Evolutionary conservation across 225 moss, liverwort and hornwort species (phyloP).

Genomic region (Pleurozium schreberi): DNA sequence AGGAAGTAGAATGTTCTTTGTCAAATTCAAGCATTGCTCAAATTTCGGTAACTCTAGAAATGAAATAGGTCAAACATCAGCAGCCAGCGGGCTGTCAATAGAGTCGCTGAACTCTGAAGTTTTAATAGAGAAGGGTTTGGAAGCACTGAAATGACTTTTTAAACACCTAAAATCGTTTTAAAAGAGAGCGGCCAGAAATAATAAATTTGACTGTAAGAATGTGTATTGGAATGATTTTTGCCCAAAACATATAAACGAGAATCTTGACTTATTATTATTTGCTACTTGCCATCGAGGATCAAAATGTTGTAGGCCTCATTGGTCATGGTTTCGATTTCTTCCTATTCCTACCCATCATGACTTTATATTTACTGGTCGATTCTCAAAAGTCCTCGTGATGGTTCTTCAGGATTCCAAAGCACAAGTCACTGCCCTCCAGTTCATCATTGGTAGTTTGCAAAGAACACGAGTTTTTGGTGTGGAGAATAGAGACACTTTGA

Average conservation of each 20-base stretch:
- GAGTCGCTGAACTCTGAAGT: neutral
- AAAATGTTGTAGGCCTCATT: neutral
- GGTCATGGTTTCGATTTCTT: neutral
- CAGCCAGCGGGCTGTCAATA: neutral
- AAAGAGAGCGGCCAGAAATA: neutral
- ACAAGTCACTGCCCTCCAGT: conserved; percentile 83
- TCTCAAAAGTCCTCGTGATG: neutral
- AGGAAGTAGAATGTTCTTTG: neutral
- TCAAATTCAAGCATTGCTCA: neutral
- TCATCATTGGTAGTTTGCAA: conserved; percentile 90
- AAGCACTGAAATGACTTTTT: neutral
- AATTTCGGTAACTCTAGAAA: neutral
- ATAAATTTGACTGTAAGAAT: neutral
- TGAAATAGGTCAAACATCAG: neutral
- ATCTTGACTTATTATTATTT: neutral
- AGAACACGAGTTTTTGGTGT: conserved; percentile 83
- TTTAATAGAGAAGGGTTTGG: neutral
- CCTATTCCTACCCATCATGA: neutral
- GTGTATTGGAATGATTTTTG: neutral
- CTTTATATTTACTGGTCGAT: neutral
- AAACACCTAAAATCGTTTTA: neutral
- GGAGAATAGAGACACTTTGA: conserved; percentile 93
- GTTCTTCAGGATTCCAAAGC: conserved; percentile 84
- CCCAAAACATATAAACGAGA: neutral
- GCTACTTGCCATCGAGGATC: neutral